Evolutionary conservation across 2,329 filamentous ascomycete genomes (phyloP).

Genomic region (Fusarium sp.): DNA sequence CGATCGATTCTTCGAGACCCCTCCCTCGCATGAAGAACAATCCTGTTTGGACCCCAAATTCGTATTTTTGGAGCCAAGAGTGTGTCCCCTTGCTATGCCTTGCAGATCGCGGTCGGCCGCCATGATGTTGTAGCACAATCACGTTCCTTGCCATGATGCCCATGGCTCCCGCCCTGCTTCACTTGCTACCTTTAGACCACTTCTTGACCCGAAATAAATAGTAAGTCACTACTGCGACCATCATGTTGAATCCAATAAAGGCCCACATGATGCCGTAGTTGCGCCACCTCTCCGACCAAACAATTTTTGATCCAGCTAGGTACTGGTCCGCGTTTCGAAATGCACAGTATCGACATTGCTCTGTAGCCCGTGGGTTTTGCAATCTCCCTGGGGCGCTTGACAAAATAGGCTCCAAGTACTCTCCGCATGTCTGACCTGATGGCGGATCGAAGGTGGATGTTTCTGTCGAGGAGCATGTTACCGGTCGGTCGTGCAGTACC

Average conservation of each 20-base stretch:
- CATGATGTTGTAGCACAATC: too few relatives aligned
- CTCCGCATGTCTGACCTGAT: slow-evolving; percentile 71
- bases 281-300: slow-evolving; percentile 73
- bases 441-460: slow-evolving; percentile 77
- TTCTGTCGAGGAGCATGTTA: slow-evolving; percentile 71
- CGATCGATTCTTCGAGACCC: too few relatives aligned
- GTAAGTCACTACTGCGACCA: slow-evolving; percentile 72
- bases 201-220: slow-evolving; percentile 72
- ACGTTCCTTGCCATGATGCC: too few relatives aligned
- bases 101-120: too few relatives aligned
- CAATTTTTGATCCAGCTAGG: slow-evolving; percentile 62
- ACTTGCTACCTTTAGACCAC: slow-evolving; percentile 40
- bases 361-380: slow-evolving; percentile 71
- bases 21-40: too few relatives aligned
- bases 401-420: slow-evolving; percentile 75
- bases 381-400: slow-evolving; percentile 68
- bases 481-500: slow-evolving; percentile 69
- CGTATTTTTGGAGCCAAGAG: too few relatives aligned
- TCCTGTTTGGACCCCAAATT: too few relatives aligned
- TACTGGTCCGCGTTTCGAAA: slow-evolving; percentile 76
- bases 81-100: too few relatives aligned
- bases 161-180: background rate
- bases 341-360: slow-evolving; percentile 77
- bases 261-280: slow-evolving; percentile 81
- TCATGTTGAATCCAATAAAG: slow-evolving; percentile 76